Evolutionary conservation across 2,329 filamentous ascomycete species (phyloP).

Genomic region (Curvularia lunata): DNA sequence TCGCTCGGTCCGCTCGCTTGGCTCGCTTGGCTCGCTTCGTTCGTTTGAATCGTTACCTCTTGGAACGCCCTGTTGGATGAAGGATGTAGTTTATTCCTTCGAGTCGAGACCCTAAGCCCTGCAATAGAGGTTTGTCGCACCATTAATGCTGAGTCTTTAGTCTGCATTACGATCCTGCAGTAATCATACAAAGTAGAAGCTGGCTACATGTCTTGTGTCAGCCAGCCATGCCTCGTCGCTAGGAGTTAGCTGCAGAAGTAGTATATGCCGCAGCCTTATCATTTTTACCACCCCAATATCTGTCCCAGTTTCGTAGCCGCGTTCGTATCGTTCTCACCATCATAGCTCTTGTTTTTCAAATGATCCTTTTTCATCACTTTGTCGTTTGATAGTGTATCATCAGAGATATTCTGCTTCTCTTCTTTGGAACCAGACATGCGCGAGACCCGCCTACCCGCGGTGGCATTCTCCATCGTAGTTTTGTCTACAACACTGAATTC

Average conservation of each 20-base stretch:
- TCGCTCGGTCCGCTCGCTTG: background rate
- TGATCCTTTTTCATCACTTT: background rate
- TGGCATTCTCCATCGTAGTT: slow-evolving; percentile 12
- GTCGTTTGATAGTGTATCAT: background rate
- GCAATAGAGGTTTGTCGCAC: background rate
- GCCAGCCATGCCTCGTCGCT: background rate
- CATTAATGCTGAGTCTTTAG: background rate
- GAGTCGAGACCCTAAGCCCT: background rate
- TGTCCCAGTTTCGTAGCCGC: slow-evolving; percentile 14
- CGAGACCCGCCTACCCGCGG: slow-evolving; percentile 23
- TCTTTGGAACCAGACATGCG: slow-evolving; percentile 22
- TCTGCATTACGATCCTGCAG: background rate
- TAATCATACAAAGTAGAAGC: background rate
- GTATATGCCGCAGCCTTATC: slow-evolving; percentile 13
- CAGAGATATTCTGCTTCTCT: slow-evolving; percentile 11
- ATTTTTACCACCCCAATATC: slow-evolving; percentile 9
- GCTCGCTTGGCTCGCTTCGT: background rate
- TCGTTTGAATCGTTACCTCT: background rate
- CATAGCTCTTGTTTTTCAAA: background rate
- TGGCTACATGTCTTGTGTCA: background rate
- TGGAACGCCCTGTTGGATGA: background rate
- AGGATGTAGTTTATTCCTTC: background rate
- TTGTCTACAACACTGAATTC: slow-evolving; percentile 12
- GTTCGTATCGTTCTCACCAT: background rate
- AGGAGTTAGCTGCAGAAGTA: slow-evolving; percentile 22